Evolutionary conservation across 75 land plant species (phyloP), one percentile per base, ranked within the genome.

Genomic region (Isoetes taiwanensis): DNA sequence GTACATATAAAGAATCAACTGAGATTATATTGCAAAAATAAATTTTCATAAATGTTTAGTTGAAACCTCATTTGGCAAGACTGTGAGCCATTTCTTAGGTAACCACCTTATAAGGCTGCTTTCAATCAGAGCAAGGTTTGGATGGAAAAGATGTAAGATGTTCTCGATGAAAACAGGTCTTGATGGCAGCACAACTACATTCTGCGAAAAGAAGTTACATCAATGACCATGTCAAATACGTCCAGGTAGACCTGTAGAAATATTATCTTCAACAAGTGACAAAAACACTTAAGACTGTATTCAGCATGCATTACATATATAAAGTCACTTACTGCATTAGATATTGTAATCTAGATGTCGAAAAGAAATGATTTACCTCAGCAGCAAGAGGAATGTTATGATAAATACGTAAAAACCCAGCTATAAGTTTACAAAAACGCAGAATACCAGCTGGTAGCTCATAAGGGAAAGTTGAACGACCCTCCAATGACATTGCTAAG

Each of bases 131-230:
- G 90, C 95, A 59, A 93, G 85, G 28, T 69, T 64, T 23, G 98
- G 98, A 21, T 86, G 80, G 64, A 80, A 93, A n/a, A 93, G 63
- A 14, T 83, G 76, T 27, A 93, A 71, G 58, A 80, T 63, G 79
- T 79, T 70, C 58, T 93, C 98, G 33, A 93, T 93, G 46, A 82
- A 85, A 23, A 73, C 90, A 39, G 81, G 60, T 61, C 96, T 83
- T 61, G 98, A 87, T 30, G 98, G 98, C 58, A 83, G 82, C 17
- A 93, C 76, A 41, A 79, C 79, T 58, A 87, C 78, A 61, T 89
- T 87, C 98, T 87, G 64, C 30, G 30, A 23, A 33, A 16, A 25
- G 19, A 35, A 28, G 54, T 17, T 39, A 12, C 40, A 10, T 37
- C 39, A 37, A 14, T 14, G 12, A 37, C 39, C 39, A 9, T 14